These are phyloP conservation scores for Populus hybrid DNA, from an alignment of 441 rosid genomes.

Conservation along the genomic window DNA sequence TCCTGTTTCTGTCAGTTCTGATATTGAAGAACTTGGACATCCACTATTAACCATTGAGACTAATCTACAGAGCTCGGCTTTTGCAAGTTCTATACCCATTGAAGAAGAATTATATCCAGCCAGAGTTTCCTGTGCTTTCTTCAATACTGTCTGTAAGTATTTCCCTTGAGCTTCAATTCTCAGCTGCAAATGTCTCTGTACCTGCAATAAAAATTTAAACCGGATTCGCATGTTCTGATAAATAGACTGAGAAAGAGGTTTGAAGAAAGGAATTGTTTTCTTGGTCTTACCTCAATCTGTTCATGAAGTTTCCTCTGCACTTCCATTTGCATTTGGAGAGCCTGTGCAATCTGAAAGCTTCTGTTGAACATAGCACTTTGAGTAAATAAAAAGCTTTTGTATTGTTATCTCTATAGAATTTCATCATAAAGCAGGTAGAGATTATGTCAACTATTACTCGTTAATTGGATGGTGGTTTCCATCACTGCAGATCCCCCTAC, in stretches of 20 bases:
- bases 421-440: constrained; percentile 5
- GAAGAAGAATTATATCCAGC: constrained; percentile 62
- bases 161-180: constrained; percentile 98
- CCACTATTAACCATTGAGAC: constrained; percentile 64
- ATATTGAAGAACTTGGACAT: constrained; percentile 54
- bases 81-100: constrained; percentile 62
- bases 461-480: constrained; percentile 44
- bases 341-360: constrained; percentile 68
- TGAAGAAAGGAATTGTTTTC: background rate
- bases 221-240: constrained; percentile 11
- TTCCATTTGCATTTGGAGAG: constrained; percentile 90
- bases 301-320: constrained; percentile 90
- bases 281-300: constrained; percentile 73
- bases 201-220: constrained; percentile 47
- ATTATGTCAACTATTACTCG: constrained; percentile 52
- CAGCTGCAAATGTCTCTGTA: constrained; percentile 91
- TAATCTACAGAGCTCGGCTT: constrained; percentile 67
- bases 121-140: constrained; percentile 89
- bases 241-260: background rate
- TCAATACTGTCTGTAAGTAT: constrained; percentile 78
- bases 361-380: constrained; percentile 36
- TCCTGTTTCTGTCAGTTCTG: constrained; percentile 71
- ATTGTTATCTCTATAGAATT: constrained; percentile 12
- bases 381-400: constrained; percentile 5
- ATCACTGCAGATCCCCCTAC: constrained; percentile 28